These are phyloP conservation scores for Penicillium griseofulvum DNA, from an alignment of 2,329 filamentous ascomycete genomes.

Conservation along the genomic window DNA sequence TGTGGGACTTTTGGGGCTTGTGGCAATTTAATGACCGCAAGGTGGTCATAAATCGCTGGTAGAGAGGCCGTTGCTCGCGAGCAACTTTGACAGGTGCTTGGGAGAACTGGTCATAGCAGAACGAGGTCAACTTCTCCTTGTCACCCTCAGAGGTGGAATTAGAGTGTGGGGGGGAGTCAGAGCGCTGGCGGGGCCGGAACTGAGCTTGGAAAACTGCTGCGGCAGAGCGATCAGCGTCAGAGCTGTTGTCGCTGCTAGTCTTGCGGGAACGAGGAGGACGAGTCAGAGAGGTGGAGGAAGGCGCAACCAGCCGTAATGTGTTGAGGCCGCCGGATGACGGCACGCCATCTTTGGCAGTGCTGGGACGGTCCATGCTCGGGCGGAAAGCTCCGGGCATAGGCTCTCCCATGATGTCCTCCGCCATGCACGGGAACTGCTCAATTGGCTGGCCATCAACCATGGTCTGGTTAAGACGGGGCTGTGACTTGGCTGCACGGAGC, in stretches of 20 bases:
- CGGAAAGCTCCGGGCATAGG: constrained; percentile 13
- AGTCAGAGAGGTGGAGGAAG: constrained; percentile 36
- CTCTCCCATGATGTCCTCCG: constrained; percentile 21
- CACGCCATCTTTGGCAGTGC: constrained; percentile 26
- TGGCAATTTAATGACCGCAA: constrained; percentile 23
- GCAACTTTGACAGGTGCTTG: constrained; percentile 19
- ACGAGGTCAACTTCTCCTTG: constrained; percentile 29
- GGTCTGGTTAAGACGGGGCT: constrained; percentile 32
- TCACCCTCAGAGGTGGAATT: constrained; percentile 18
- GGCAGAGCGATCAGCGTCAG: constrained; percentile 35
- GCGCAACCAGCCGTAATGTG: constrained; percentile 37
- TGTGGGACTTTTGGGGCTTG: constrained; percentile 9
- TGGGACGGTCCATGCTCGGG: constrained; percentile 21
- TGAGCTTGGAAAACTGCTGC: constrained; percentile 39
- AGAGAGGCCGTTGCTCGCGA: constrained; percentile 15
- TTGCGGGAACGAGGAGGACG: constrained; percentile 26
- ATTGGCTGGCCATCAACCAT: constrained; percentile 19
- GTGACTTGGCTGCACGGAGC: constrained; percentile 39
- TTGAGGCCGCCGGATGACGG: constrained; percentile 24
- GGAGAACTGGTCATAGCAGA: constrained; percentile 34
- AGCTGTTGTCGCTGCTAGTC: constrained; percentile 23
- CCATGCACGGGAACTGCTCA: constrained; percentile 33
- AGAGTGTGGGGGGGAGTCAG: constrained; percentile 26
- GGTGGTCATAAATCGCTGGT: constrained; percentile 22
- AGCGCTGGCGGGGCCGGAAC: constrained; percentile 32